These are phyloP conservation scores for Urtica urens DNA, from an alignment of 306 rosid species.

Conservation along the genomic window DNA sequence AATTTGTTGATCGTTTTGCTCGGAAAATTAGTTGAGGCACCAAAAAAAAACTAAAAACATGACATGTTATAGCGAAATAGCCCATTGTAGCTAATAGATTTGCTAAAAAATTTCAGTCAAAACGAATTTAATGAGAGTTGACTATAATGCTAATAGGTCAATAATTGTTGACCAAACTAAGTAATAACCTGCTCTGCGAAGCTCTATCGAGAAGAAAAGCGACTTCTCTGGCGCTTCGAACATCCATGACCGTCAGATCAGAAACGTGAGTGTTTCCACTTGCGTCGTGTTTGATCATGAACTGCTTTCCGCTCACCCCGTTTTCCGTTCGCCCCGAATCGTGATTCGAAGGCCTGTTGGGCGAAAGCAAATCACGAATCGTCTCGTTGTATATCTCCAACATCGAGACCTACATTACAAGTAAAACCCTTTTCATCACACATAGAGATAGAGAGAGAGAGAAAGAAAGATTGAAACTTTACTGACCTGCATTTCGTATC, in stretches of 20 bases:
- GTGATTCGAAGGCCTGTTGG: constrained; percentile 41
- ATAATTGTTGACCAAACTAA: background rate
- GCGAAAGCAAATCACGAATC: constrained; percentile 66
- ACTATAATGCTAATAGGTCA: no score
- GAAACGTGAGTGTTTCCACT: constrained; percentile 69
- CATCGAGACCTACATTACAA: constrained; percentile 85
- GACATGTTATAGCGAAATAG: no score
- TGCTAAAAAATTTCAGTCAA: no score
- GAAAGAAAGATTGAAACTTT: background rate
- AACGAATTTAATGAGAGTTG: no score
- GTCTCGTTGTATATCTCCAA: constrained; percentile 94
- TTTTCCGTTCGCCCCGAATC: constrained; percentile 43
- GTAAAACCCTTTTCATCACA: constrained; percentile 5
- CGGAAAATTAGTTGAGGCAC: no score
- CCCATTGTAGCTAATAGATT: no score
- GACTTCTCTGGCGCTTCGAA: constrained; percentile 76
- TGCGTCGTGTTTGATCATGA: constrained; percentile 80
- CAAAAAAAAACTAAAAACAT: no score
- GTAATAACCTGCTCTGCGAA: constrained; percentile 83
- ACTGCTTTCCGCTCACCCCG: constrained; percentile 66
- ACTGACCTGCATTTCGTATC: constrained; percentile 90
- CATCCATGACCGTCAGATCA: constrained; percentile 89
- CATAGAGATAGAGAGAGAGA: constrained; percentile 8
- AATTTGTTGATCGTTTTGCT: no score
- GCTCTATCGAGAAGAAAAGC: constrained; percentile 78